These are phyloP conservation scores for Eucalyptus regnans DNA, from an alignment of 345 rosid genomes.

Conservation along the genomic window DNA sequence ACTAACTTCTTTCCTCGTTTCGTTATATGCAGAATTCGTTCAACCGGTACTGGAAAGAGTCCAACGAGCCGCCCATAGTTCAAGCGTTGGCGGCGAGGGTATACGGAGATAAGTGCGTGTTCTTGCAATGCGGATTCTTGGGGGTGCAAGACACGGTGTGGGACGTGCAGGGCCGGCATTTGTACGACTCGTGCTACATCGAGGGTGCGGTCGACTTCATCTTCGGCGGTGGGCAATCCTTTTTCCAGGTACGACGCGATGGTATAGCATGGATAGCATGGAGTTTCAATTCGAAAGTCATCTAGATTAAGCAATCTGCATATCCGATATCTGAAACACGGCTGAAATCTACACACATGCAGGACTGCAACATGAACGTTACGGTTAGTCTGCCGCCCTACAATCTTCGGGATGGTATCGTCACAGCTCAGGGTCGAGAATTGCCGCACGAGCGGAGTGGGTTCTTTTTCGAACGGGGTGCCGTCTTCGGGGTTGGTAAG, in stretches of 20 bases:
- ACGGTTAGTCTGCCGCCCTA: conserved; percentile 11
- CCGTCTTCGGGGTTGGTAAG: conserved; percentile 6
- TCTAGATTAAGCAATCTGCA: not conserved
- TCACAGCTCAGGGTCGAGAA: conserved; percentile 43
- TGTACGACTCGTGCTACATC: conserved; percentile 32
- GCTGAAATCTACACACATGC: not conserved
- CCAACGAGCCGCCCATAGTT: not conserved
- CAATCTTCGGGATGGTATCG: not conserved
- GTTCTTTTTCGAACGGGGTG: conserved; percentile 32
- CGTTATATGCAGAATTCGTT: conserved; percentile 23
- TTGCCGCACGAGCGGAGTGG: conserved; percentile 16
- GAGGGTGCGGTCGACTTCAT: conserved; percentile 52
- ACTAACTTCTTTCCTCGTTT: not conserved
- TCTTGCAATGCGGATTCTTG: conserved; percentile 24
- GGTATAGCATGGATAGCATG: not conserved
- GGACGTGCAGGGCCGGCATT: conserved; percentile 43
- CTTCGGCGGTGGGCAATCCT: conserved; percentile 44
- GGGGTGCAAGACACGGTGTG: conserved; percentile 56
- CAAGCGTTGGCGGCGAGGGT: conserved; percentile 37
- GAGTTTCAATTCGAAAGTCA: not conserved
- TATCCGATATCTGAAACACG: not conserved
- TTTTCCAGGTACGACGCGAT: conserved; percentile 19
- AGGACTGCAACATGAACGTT: conserved; percentile 29
- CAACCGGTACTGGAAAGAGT: not conserved
- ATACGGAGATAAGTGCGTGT: conserved; percentile 41